Evolutionary conservation across 2,329 filamentous ascomycete genomes (phyloP), one percentile per base, ranked within the genome.

Genomic region (Penicillium sp.): DNA sequence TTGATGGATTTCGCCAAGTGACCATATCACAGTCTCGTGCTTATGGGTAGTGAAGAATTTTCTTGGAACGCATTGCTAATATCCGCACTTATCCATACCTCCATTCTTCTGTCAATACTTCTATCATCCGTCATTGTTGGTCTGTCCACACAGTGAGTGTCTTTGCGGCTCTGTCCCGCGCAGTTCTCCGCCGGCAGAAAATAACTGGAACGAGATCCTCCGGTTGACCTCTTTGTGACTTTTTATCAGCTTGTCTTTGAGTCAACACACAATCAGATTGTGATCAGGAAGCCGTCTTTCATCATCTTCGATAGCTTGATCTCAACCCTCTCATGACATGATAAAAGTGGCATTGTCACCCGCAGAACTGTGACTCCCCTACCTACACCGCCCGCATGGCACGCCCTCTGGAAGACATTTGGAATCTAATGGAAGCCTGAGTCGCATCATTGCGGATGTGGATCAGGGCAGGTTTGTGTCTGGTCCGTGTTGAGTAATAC

Each of bases 341-440:
- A 25, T 54, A 25, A 38, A 43, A 13, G 8, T 60, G 53, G 28
- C 46, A 58, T 48, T 28, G 16, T 54, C 53, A 37, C 46, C 25
- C 52, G 42, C 38, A 6, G 13, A 42, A 48, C 16, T 26, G 57
- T 38, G 16, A 37, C 48, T 46, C 22, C 28, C 28, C 28, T 5
- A 30, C 7, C 35, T 49, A 57, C 53, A 56, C 49, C 57, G 40
- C 51, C 55, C 35, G 49, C 53, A 54, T 53, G 48, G 48, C 61
- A 61, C 69, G 70, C 70, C 71, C 68, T 73, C 42, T 63, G 52
- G 57, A 58, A 71, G 67, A 67, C 70, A 72, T 61, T 64, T 74
- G 65, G 73, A 75, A 75, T 68, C 71, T 52, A 49, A 73, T 75
- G 68, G 73, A 75, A 75, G 51, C 60, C 43, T 60, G 62, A 62